Evolutionary conservation across 2,329 filamentous ascomycete genomes (phyloP).

Genomic region (Arthrobotrys entomopaga): DNA sequence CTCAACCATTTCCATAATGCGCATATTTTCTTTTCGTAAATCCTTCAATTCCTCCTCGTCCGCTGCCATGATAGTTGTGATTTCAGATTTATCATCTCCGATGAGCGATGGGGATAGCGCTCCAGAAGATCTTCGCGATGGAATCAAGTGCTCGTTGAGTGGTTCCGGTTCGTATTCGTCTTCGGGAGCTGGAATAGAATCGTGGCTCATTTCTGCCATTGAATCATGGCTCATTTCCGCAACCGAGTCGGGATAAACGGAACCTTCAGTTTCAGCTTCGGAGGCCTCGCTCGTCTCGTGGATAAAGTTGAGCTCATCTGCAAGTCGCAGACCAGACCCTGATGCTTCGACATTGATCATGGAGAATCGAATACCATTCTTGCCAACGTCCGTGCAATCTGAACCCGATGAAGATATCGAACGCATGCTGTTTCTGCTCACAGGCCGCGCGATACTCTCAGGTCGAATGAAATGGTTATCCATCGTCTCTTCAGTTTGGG

Average conservation of each 20-base stretch:
- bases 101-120: slow-evolving; percentile 38
- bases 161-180: slow-evolving; percentile 44
- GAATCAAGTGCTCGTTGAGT: slow-evolving; percentile 38
- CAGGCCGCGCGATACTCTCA: slow-evolving; percentile 56
- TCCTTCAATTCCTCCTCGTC: slow-evolving; percentile 53
- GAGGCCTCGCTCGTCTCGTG: slow-evolving; percentile 67
- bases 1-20: slow-evolving; percentile 53
- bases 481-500: slow-evolving; percentile 59
- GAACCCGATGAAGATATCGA: slow-evolving; percentile 51
- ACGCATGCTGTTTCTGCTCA: slow-evolving; percentile 51
- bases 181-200: slow-evolving; percentile 22
- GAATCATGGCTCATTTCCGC: slow-evolving; percentile 43
- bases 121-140: slow-evolving; percentile 45
- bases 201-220: slow-evolving; percentile 33
- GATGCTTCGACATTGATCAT: slow-evolving; percentile 69
- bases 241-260: slow-evolving; percentile 49
- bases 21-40: slow-evolving; percentile 44
- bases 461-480: slow-evolving; percentile 41
- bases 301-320: slow-evolving; percentile 89
- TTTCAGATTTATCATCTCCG: slow-evolving; percentile 76
- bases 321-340: slow-evolving; percentile 78
- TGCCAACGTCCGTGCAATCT: slow-evolving; percentile 66
- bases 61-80: slow-evolving; percentile 55
- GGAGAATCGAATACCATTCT: slow-evolving; percentile 75
- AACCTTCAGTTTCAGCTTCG: slow-evolving; percentile 50